These are phyloP conservation scores for Achaetomium macrosporum DNA, from an alignment of 2,329 filamentous ascomycete genomes.

Conservation along the genomic window DNA sequence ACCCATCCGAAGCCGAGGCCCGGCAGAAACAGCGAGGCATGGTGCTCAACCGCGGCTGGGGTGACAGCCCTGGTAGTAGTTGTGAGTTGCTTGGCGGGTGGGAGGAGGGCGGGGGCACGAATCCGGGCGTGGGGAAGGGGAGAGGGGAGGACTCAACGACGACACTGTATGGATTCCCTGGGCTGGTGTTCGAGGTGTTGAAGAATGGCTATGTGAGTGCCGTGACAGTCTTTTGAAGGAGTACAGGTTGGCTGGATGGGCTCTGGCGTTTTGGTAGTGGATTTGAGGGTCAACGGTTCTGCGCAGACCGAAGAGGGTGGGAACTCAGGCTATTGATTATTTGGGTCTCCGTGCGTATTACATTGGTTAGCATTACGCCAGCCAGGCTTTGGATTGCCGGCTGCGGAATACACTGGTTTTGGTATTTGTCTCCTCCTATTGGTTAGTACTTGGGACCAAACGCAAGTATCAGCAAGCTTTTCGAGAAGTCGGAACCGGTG, in stretches of 20 bases:
- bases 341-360: not conserved
- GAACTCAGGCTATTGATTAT: not conserved
- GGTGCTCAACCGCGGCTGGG: slow-evolving; percentile 87
- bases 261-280: not conserved
- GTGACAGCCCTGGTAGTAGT: slow-evolving; percentile 84
- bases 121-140: slow-evolving; percentile 40
- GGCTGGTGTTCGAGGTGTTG: slow-evolving; percentile 89
- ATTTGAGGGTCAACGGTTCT: not conserved
- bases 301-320: not conserved
- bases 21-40: slow-evolving; percentile 61
- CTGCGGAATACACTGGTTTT: not conserved
- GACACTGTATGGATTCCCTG: slow-evolving; percentile 88
- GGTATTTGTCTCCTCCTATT: not conserved
- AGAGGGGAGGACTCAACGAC: slow-evolving; percentile 59
- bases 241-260: not conserved
- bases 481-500: too few species aligned
- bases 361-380: not conserved
- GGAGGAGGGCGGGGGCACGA: slow-evolving; percentile 64
- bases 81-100: slow-evolving; percentile 79
- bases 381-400: not conserved
- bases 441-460: not conserved
- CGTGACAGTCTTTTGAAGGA: slow-evolving; percentile 74
- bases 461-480: too few species aligned
- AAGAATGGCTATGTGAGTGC: slow-evolving; percentile 88
- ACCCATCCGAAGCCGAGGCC: slow-evolving; percentile 49